phyloP scores from a whole-genome alignment of 768 basidiomycete genomes.

The Sporobolomyces roseus region DNA sequence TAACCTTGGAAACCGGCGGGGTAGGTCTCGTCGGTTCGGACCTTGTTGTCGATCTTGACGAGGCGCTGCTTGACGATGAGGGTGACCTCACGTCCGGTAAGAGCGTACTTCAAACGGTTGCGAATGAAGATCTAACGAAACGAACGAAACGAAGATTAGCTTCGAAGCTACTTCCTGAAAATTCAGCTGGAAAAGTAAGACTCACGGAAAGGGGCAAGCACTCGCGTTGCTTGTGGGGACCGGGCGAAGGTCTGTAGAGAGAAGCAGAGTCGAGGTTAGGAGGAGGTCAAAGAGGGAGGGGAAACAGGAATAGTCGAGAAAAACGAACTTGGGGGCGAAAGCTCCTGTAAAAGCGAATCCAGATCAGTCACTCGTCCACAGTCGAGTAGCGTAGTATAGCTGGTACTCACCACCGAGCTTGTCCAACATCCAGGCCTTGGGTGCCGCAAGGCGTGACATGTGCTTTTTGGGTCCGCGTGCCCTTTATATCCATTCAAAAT shows the following conservation, averaged over 20 bases:
- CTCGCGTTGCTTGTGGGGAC: conserved; percentile 99
- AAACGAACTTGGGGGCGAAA: conserved; percentile 58
- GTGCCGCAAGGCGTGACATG: conserved; percentile 90
- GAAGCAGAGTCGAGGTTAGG: too few species aligned
- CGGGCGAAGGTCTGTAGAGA: conserved; percentile 70
- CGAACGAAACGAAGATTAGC: neutral
- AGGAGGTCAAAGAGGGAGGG: conserved; percentile 49
- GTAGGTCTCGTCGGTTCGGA: conserved; percentile 94
- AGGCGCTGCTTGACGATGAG: conserved; percentile 91
- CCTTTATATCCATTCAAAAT: neutral
- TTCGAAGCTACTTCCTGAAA: neutral
- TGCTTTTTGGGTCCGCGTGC: conserved; percentile 43
- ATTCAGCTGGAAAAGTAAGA: neutral
- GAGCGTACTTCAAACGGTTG: conserved; percentile 97
- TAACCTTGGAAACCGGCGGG: conserved; percentile 95
- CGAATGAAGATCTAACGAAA: conserved; percentile 73
- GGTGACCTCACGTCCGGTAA: conserved; percentile 93
- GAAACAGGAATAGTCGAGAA: conserved; percentile 3
- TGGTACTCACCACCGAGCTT: conserved; percentile 67
- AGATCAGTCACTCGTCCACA: neutral
- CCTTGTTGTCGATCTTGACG: conserved; percentile 98
- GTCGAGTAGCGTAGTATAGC: too few species aligned
- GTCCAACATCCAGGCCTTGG: conserved; percentile 99
- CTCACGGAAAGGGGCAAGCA: conserved; percentile 76
- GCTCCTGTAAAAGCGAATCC: conserved; percentile 57